phyloP scores from a whole-genome alignment of 2,329 filamentous ascomycete genomes.

The Ophiobolus disseminans region DNA sequence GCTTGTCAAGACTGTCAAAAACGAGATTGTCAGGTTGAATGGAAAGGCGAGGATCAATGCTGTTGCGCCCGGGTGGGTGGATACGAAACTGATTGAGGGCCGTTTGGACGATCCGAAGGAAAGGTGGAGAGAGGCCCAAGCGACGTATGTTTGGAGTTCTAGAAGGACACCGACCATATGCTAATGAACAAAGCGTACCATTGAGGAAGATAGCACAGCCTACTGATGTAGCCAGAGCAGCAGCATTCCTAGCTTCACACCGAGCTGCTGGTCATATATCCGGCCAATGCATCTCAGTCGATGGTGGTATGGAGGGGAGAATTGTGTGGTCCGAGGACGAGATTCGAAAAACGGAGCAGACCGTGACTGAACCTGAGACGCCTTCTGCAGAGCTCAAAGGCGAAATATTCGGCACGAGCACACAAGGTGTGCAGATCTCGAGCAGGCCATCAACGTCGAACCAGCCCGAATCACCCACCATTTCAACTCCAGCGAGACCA shows the following conservation, averaged over 20 bases:
- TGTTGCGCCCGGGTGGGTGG: slow-evolving; percentile 58
- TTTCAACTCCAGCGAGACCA: slow-evolving; percentile 11
- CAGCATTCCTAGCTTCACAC: slow-evolving; percentile 60
- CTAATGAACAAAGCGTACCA: slow-evolving; percentile 42
- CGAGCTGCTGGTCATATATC: slow-evolving; percentile 61
- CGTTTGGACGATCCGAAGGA: slow-evolving; percentile 59
- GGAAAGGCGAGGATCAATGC: slow-evolving; percentile 60
- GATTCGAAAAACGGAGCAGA: slow-evolving; percentile 18
- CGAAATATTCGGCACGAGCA: slow-evolving; percentile 17
- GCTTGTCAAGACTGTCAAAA: slow-evolving; percentile 60
- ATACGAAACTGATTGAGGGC: slow-evolving; percentile 57
- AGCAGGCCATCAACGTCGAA: not conserved
- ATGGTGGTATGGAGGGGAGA: slow-evolving; percentile 60
- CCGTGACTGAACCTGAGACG: not conserved
- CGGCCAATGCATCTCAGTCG: slow-evolving; percentile 61
- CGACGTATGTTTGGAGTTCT: slow-evolving; percentile 43
- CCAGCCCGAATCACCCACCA: not conserved
- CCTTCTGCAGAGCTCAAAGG: not conserved
- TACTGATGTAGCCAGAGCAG: slow-evolving; percentile 57
- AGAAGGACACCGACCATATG: not conserved
- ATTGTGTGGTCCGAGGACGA: slow-evolving; percentile 59
- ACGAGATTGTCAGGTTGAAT: slow-evolving; percentile 62
- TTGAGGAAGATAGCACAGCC: slow-evolving; percentile 58
- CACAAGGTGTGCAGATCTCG: slow-evolving; percentile 15
- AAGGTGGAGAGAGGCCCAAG: slow-evolving; percentile 59